These are phyloP conservation scores for Myxozyma udenii DNA, from an alignment of 805 yeast genomes.

Conservation along the genomic window DNA sequence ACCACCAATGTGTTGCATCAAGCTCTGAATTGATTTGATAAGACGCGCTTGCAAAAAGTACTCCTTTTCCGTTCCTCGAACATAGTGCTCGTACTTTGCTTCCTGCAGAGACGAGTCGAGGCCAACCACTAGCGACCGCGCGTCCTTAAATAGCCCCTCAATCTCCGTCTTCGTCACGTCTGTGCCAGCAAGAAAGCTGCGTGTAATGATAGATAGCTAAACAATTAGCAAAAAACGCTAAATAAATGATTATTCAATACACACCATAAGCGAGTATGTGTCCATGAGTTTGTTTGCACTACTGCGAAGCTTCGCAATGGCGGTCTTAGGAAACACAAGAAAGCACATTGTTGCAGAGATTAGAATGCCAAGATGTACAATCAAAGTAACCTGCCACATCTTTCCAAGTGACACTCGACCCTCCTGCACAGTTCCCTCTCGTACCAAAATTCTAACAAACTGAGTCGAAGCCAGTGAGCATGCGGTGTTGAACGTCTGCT, in stretches of 20 bases:
- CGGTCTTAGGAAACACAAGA: constrained; percentile 59
- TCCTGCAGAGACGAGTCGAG: constrained; percentile 52
- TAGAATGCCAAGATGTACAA: constrained; percentile 61
- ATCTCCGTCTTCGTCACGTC: constrained; percentile 23
- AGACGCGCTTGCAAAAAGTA: constrained; percentile 46
- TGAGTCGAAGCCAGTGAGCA: constrained; percentile 73
- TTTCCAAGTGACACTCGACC: constrained; percentile 56
- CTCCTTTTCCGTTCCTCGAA: constrained; percentile 56
- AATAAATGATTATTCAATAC: constrained; percentile 30
- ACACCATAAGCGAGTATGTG: constrained; percentile 48
- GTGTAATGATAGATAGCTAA: constrained; percentile 13
- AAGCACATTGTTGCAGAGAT: constrained; percentile 60
- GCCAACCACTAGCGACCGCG: constrained; percentile 11
- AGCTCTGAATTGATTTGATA: constrained; percentile 50
- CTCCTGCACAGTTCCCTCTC: constrained; percentile 66
- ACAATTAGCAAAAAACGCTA: background rate
- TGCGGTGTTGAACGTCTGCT: constrained; percentile 74
- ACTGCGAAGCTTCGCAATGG: constrained; percentile 43
- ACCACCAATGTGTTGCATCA: constrained; percentile 63
- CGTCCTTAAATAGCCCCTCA: constrained; percentile 13
- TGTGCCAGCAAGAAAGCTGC: constrained; percentile 23
- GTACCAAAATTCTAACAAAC: constrained; percentile 64
- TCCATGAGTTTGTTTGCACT: constrained; percentile 42
- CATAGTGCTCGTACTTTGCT: constrained; percentile 56
- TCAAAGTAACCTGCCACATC: constrained; percentile 52